phyloP scores from a whole-genome alignment of 176 grass and related monocot species.

The Phoenix dactylifera region DNA sequence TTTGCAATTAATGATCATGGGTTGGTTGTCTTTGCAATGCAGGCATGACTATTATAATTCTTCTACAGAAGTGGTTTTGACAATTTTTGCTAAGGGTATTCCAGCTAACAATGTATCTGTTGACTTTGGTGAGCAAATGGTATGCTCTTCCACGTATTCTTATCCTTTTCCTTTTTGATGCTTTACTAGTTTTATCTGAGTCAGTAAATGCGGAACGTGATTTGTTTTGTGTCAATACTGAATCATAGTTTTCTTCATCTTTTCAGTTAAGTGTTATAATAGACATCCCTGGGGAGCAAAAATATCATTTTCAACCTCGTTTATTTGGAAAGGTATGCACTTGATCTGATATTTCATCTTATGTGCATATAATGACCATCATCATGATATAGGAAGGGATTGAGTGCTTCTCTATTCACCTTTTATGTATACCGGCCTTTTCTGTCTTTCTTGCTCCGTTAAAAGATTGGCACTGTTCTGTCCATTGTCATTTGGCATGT shows the following conservation, averaged over 20 bases:
- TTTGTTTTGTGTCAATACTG: no score
- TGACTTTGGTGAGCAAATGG: constrained; percentile 49
- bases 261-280: constrained; percentile 39
- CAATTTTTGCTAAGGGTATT: constrained; percentile 41
- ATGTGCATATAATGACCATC: background rate
- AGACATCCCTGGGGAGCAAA: constrained; percentile 34
- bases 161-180: background rate
- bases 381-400: background rate
- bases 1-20: no score
- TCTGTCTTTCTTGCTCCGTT: no score
- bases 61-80: constrained; percentile 35
- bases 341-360: constrained; percentile 7
- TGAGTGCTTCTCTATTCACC: background rate
- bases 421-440: no score
- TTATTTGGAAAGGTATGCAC: constrained; percentile 39
- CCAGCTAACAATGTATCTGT: constrained; percentile 30
- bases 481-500: no score
- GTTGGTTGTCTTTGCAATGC: constrained; percentile 3
- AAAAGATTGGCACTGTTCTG: no score
- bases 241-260: constrained; percentile 1
- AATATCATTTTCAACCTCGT: constrained; percentile 40
- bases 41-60: constrained; percentile 49
- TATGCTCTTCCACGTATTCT: constrained; percentile 11
- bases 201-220: no score
- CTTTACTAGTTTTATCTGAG: no score